Conservation (phyloP, 345 rosid species). For the Microcos paniculata region DNA sequence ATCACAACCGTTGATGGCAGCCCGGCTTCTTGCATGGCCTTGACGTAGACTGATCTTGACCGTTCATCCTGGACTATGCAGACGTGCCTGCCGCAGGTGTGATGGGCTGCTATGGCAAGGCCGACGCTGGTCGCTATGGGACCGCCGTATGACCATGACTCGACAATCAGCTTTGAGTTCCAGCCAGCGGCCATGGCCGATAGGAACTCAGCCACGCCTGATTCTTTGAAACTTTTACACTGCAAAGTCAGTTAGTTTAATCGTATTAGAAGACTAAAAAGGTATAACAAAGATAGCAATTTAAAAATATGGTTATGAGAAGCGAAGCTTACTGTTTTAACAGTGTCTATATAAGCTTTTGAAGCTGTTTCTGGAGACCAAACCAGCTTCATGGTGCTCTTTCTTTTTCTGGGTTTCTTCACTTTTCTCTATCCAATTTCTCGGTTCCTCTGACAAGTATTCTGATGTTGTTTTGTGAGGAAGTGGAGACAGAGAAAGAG, state of each 20-base stretch:
- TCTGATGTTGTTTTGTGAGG: background rate
- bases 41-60: conserved; percentile 54
- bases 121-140: conserved; percentile 73
- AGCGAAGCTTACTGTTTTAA: conserved; percentile 47
- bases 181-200: conserved; percentile 94
- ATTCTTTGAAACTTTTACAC: conserved; percentile 52
- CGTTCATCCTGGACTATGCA: conserved; percentile 76
- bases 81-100: conserved; percentile 72
- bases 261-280: background rate
- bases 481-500: conserved; percentile 8
- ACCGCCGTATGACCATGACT: conserved; percentile 69
- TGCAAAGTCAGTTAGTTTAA: conserved; percentile 23
- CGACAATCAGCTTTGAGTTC: conserved; percentile 71
- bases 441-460: background rate
- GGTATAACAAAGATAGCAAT: background rate
- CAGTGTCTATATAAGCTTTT: conserved; percentile 69
- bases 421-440: too few species aligned
- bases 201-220: conserved; percentile 70
- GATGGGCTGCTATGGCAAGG: conserved; percentile 64
- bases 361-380: conserved; percentile 89
- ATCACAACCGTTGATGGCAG: conserved; percentile 31
- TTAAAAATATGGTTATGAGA: background rate
- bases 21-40: conserved; percentile 37
- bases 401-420: conserved; percentile 12
- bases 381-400: conserved; percentile 57